phyloP scores from a whole-genome alignment of 2,329 filamentous ascomycete genomes.

The Davidsoniella neocaledoniae region DNA sequence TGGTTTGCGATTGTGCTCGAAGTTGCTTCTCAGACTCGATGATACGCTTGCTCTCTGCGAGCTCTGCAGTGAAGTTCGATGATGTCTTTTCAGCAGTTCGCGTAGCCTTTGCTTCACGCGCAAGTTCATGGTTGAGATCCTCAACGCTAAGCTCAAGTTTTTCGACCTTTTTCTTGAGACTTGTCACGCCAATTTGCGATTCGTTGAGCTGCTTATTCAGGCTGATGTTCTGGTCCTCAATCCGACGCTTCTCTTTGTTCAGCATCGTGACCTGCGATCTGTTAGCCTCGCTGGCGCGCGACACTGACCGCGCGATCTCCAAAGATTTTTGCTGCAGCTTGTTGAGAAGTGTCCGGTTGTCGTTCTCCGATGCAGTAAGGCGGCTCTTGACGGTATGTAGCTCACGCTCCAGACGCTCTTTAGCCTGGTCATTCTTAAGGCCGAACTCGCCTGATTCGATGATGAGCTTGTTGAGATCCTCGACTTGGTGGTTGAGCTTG shows the following conservation, averaged over 20 bases:
- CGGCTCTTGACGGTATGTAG: constrained; percentile 81
- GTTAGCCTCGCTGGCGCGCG: constrained; percentile 68
- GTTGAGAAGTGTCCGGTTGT: constrained; percentile 87
- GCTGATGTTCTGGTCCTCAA: constrained; percentile 68
- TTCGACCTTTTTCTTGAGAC: constrained; percentile 85
- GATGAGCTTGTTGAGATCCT: constrained; percentile 74
- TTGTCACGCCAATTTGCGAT: constrained; percentile 63
- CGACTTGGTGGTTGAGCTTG: constrained; percentile 62
- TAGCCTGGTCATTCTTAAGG: constrained; percentile 79
- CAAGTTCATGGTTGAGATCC: constrained; percentile 82
- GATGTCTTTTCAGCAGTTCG: constrained; percentile 80
- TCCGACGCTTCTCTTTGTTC: constrained; percentile 64
- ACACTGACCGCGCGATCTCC: constrained; percentile 82
- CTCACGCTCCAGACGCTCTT: constrained; percentile 82
- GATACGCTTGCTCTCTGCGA: constrained; percentile 77
- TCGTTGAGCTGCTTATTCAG: constrained; percentile 75
- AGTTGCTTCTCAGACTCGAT: constrained; percentile 82
- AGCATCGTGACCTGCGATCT: constrained; percentile 59
- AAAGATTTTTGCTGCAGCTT: constrained; percentile 95
- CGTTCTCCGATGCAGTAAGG: constrained; percentile 81
- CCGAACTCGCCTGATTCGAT: constrained; percentile 80
- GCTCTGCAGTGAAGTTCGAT: constrained; percentile 61
- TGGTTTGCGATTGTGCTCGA: constrained; percentile 69
- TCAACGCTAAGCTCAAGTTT: constrained; percentile 78
- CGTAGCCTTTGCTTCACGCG: constrained; percentile 74